Evolutionary conservation across 176 grass and related monocot species (phyloP).

Genomic region (Rhynchospora pubera): DNA sequence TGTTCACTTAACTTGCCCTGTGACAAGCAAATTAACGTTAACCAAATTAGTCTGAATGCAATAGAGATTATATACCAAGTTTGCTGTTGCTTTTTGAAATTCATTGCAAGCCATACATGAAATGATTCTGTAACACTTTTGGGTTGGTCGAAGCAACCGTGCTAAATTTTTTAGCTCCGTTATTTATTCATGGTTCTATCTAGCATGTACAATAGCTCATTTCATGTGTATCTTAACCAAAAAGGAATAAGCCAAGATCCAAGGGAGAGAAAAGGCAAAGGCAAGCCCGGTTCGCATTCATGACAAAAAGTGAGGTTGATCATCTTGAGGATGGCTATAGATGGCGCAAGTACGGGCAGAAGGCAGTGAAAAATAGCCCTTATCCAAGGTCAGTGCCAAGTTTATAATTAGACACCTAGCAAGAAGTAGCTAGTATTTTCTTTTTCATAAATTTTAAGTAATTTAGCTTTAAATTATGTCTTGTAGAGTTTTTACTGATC

Average conservation of each 20-base stretch:
- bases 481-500: background rate
- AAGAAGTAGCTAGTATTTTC: too few species aligned
- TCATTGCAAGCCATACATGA: background rate
- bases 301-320: constrained; percentile 97
- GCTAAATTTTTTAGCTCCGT: background rate
- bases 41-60: background rate
- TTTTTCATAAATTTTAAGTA: background rate
- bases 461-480: background rate
- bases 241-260: constrained; percentile 30
- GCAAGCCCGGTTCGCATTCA: constrained; percentile 82
- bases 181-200: background rate
- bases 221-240: background rate
- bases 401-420: background rate
- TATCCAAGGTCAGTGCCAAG: constrained; percentile 59
- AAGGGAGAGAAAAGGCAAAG: constrained; percentile 83
- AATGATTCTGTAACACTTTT: background rate
- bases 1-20: background rate
- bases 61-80: background rate
- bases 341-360: constrained; percentile 99
- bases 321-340: constrained; percentile 95
- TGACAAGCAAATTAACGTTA: background rate
- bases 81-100: background rate
- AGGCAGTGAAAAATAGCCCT: constrained; percentile 98
- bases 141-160: background rate
- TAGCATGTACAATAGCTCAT: background rate